These are phyloP conservation scores for Aureobasidium sp. DNA, from an alignment of 2,329 filamentous ascomycete genomes.

Conservation along the genomic window DNA sequence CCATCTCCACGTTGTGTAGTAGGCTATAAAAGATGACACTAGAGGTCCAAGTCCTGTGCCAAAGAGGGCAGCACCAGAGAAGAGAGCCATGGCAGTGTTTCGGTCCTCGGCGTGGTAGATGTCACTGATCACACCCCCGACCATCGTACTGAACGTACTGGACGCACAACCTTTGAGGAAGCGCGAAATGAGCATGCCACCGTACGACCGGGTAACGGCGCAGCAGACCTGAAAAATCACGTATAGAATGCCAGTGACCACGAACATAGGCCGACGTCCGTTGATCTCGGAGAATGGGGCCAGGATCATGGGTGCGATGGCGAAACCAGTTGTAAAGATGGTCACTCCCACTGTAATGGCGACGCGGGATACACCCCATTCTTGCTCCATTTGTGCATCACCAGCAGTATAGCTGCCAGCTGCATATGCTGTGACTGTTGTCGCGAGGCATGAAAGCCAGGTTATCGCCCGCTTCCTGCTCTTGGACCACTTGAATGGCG, in stretches of 20 bases:
- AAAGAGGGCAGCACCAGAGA: slow-evolving; percentile 69
- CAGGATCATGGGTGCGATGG: slow-evolving; percentile 75
- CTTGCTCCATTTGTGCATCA: slow-evolving; percentile 54
- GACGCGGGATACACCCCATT: slow-evolving; percentile 60
- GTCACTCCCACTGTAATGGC: slow-evolving; percentile 71
- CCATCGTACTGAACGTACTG: slow-evolving; percentile 77
- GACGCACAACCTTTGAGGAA: slow-evolving; percentile 73
- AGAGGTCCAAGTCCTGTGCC: slow-evolving; percentile 77
- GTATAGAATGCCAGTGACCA: slow-evolving; percentile 65
- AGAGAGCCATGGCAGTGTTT: slow-evolving; percentile 86
- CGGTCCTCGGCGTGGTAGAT: slow-evolving; percentile 71
- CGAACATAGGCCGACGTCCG: slow-evolving; percentile 76
- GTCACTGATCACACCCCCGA: slow-evolving; percentile 86
- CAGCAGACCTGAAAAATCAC: slow-evolving; percentile 66
- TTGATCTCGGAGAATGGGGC: slow-evolving; percentile 86
- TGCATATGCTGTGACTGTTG: slow-evolving; percentile 69
- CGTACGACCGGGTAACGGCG: slow-evolving; percentile 61
- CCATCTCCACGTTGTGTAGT: slow-evolving; percentile 63
- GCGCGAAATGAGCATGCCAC: slow-evolving; percentile 67
- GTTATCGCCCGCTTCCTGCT: slow-evolving; percentile 65
- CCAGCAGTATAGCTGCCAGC: slow-evolving; percentile 75
- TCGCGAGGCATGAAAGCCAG: slow-evolving; percentile 67
- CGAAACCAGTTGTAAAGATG: slow-evolving; percentile 74
- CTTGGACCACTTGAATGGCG: slow-evolving; percentile 67
- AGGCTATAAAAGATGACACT: slow-evolving; percentile 58